These are phyloP conservation scores for Entomophthora muscae DNA, from an alignment of 371 early-diverging fungal species.

Conservation along the genomic window DNA sequence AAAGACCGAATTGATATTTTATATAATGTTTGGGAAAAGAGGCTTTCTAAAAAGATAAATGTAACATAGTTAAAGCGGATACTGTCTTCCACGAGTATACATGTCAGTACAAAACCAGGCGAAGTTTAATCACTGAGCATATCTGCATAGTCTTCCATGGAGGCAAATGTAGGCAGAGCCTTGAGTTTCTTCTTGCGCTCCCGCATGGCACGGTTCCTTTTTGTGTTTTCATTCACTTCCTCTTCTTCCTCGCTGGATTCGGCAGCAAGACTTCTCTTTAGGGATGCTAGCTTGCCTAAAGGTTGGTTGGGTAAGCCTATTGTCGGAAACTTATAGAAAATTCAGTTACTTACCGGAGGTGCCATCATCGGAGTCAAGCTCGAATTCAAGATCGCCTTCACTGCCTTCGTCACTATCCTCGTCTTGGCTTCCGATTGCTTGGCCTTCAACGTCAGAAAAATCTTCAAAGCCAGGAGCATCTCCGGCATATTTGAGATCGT, in stretches of 20 bases:
- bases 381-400: slow-evolving; percentile 16
- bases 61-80: too few relatives aligned
- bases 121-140: slow-evolving; percentile 2
- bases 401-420: slow-evolving; percentile 17
- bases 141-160: slow-evolving; percentile 52
- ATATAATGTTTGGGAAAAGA: too few relatives aligned
- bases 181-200: slow-evolving; percentile 11
- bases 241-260: slow-evolving; percentile 15
- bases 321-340: too few relatives aligned
- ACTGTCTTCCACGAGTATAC: too few relatives aligned
- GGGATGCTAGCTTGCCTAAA: slow-evolving; percentile 14
- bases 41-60: too few relatives aligned
- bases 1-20: too few relatives aligned
- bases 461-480: slow-evolving; percentile 26
- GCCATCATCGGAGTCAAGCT: slow-evolving; percentile 8
- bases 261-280: slow-evolving; percentile 9
- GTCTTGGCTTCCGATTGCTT: slow-evolving; percentile 18
- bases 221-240: slow-evolving; percentile 5
- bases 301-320: too few relatives aligned
- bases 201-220: slow-evolving; percentile 13
- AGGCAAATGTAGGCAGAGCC: slow-evolving; percentile 45
- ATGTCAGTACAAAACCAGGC: too few relatives aligned
- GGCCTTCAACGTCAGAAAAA: slow-evolving; percentile 23
- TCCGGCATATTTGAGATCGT: slow-evolving; percentile 17
- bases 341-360: neutral